Base-by-base conservation (phyloP, 1,139 yeast genomes). In the Wickerhamiella infanticola region DNA sequence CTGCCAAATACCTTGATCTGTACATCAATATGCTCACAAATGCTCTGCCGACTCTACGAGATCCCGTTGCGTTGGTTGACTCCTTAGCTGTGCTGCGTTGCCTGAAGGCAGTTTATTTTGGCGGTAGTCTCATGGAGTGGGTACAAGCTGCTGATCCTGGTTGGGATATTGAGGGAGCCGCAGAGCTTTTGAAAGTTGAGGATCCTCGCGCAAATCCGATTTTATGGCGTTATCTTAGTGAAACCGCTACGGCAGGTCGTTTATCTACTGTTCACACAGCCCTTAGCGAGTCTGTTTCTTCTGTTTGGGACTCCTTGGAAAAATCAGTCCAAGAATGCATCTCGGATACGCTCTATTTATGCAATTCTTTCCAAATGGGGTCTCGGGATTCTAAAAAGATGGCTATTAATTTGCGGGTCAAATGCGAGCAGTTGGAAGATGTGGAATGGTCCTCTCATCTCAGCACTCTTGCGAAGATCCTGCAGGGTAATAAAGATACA, bases 401-500 rank as follows among this genome's bases (percentile, higher is more conserved):
- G 24, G 43, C 35, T 26, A 35, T 41, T 11, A 41, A 41, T 23
- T 35, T 41, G 26, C 39, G 39, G 13, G 26, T 24, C 24, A 18
- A 41, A 18, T 24, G 38, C 35, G 41, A 44, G 39, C n/a, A 13
- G n/a, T 26, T 44, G 18, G 6, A 24, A 24, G 43, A 29, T 11
- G 26, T 3, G 6, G 35, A 4, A n/a, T 45, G 47, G 39, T 42
- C 39, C 13, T 38, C 24, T 5, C 37, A 27, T 11, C 42, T 42
- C 5, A 36, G n/a, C 13, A 24, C 13, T 6, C 4, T 33, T 35
- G 39, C 41, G 3, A 35, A 29, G 13, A 40, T 58, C 3, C 47
- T 66, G 3, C 50, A 77, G 3, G 90, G 88, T 2, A 69, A 74
- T 44, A 70, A 73, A 18, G 70, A 69, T 38, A 65, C 77, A 0